Percentiles rank a stretch among this genome's conserved stretches.
Conservation (phyloP, 495 filamentous ascomycete species). For the Immersiella caudata region DNA sequence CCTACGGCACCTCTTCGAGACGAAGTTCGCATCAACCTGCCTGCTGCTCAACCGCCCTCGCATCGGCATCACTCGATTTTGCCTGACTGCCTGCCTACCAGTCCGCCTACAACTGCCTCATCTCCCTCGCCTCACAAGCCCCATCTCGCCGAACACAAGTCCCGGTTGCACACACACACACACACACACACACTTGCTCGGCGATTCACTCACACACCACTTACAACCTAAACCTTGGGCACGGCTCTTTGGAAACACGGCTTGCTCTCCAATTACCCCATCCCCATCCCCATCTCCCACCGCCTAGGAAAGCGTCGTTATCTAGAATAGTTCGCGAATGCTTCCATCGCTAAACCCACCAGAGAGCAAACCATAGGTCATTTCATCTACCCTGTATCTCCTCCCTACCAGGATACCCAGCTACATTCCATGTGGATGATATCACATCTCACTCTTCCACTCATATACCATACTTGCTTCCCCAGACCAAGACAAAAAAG, state of each 20-base stretch:
- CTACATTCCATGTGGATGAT: neutral
- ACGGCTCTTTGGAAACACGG: neutral
- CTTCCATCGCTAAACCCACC: slow-evolving; percentile 20
- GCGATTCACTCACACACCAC: no score
- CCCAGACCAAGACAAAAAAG: neutral
- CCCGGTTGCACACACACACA: neutral
- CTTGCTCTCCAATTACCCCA: neutral
- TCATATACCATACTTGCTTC: neutral
- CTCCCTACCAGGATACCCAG: no score
- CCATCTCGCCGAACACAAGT: neutral
- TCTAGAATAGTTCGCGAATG: slow-evolving; percentile 27
- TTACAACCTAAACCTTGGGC: neutral
- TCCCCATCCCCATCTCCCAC: neutral
- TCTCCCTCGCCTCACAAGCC: no score
- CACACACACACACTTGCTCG: no score
- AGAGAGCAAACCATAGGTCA: neutral
- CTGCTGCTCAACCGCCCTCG: neutral
- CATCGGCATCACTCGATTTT: neutral
- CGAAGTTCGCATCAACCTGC: neutral
- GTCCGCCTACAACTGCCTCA: neutral
- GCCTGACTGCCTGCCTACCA: neutral
- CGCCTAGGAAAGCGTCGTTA: neutral
- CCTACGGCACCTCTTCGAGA: neutral
- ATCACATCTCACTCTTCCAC: neutral
- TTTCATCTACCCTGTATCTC: neutral